phyloP scores from a whole-genome alignment of 2,329 filamentous ascomycete species.

The Fusarium oligoseptatum region DNA sequence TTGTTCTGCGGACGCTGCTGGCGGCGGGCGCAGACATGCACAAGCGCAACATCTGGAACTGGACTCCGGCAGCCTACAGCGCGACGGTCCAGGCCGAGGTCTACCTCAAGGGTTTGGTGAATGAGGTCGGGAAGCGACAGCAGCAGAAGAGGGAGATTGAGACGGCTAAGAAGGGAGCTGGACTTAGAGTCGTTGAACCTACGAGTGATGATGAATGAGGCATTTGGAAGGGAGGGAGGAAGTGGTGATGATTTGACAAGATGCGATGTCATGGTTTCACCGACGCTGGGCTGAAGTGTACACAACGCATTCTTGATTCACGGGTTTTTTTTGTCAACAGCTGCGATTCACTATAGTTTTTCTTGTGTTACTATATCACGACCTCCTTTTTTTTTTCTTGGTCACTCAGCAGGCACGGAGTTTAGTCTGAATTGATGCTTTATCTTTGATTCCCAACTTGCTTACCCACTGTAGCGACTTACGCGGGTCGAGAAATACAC shows the following conservation, averaged over 20 bases:
- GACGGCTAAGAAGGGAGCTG: slow-evolving; percentile 56
- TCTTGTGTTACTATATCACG: not conserved
- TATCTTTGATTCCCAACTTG: not conserved
- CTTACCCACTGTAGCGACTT: not conserved
- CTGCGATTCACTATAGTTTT: slow-evolving; percentile 16
- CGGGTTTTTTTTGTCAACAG: not conserved
- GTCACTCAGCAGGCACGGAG: slow-evolving; percentile 20
- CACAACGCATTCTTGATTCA: slow-evolving; percentile 3
- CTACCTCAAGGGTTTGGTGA: slow-evolving; percentile 82
- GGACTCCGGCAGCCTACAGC: slow-evolving; percentile 87
- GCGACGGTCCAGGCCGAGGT: slow-evolving; percentile 86
- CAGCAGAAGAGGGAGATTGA: slow-evolving; percentile 53
- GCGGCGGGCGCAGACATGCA: slow-evolving; percentile 83
- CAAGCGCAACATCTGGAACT: slow-evolving; percentile 80
- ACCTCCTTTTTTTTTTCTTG: not conserved
- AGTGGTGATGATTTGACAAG: not conserved
- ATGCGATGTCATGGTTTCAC: not conserved
- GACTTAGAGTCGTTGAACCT: slow-evolving; percentile 60
- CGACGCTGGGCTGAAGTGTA: not conserved
- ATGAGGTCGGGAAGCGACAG: slow-evolving; percentile 74
- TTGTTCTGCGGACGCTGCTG: slow-evolving; percentile 81
- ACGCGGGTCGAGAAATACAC: too few relatives aligned
- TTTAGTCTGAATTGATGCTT: slow-evolving; percentile 33
- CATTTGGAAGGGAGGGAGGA: not conserved
- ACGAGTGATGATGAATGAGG: slow-evolving; percentile 51